Evolutionary conservation across 768 basidiomycete genomes (phyloP).

Genomic region (Trametes cinnabarina): DNA sequence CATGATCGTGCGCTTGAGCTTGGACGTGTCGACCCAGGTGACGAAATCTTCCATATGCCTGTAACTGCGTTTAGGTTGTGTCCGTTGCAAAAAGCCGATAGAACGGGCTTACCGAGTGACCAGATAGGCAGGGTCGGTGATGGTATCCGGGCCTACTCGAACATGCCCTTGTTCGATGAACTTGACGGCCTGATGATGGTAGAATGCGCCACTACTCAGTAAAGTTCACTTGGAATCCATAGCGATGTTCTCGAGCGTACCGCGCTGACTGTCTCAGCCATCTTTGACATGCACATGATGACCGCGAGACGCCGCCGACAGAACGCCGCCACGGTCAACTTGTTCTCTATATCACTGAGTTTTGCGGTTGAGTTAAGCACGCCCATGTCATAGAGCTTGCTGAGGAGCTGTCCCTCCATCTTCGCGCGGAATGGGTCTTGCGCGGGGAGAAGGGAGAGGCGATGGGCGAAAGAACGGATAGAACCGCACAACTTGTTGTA

Average conservation of each 20-base stretch:
- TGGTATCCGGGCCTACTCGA: conserved; percentile 92
- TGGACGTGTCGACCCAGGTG: conserved; percentile 98
- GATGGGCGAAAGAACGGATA: conserved; percentile 81
- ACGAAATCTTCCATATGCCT: conserved; percentile 99
- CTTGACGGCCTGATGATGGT: conserved; percentile 73
- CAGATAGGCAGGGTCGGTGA: conserved; percentile 94
- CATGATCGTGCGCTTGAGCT: conserved; percentile 94
- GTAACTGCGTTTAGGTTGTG: conserved; percentile 1
- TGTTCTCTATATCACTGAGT: conserved; percentile 90
- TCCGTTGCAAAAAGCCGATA: background rate
- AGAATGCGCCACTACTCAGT: background rate
- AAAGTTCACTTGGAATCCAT: background rate
- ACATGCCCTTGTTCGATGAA: conserved; percentile 99
- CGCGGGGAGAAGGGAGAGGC: conserved; percentile 80
- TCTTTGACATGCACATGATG: conserved; percentile 87
- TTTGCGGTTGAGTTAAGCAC: conserved; percentile 84
- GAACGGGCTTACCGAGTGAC: conserved; percentile 67
- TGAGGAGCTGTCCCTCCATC: conserved; percentile 84
- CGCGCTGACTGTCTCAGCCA: conserved; percentile 93
- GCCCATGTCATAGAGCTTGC: conserved; percentile 97
- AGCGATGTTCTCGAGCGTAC: conserved; percentile 47
- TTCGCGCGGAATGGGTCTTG: conserved; percentile 84
- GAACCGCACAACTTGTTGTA: conserved; percentile 96
- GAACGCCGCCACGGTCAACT: conserved; percentile 92
- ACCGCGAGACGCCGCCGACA: conserved; percentile 91